Base-by-base conservation (phyloP, 1,139 yeast genomes). In the Citeromyces hawaiiensis region DNA sequence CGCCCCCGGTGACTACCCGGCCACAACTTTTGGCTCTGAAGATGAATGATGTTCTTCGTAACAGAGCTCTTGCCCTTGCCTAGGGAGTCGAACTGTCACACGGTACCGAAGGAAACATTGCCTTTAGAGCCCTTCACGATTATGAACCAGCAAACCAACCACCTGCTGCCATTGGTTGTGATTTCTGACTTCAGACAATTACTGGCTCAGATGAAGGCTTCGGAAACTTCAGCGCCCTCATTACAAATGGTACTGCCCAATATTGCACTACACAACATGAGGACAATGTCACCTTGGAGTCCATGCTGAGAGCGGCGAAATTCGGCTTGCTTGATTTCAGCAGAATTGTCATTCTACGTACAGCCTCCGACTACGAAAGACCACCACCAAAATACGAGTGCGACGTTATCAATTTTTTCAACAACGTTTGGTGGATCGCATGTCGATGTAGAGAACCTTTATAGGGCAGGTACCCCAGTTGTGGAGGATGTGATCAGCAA, bases 211-310 rank as follows among this genome's bases (percentile, higher is more conserved):
- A 58, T 45, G 70, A 72, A 49, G 63, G 72, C 48, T 73, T 74
- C 52, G 53, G 64, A 27, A 63, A 64, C 52, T 70, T 61, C 51
- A 66, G 79, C 29, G 46, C 51, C 23, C 51, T 74, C 47, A 56
- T 76, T 55, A 70, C 82, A 45, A 77, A 77, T 50, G 76, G 76
- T 38, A 65, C 79, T 37, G 80, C 75, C 18, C 60, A 58, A 25
- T 77, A 75, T 60, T 73, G 82, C 55, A 55, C 77, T 29, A 72
- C 81, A 38, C 82, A 80, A 41, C 82, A 76, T 56, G 85, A 77
- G 56, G 83, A 77, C 53, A 73, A 76, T 51, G 83, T 83, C 29
- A 64, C 79, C 10, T 66, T 76, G 50, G 81, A 76, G 54, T 74
- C 76, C 3, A 57, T 76, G 44, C 52, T 72, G 35, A 70, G 85